Base-by-base conservation (phyloP, 768 basidiomycete genomes). In the Artomyces pyxidatus region DNA sequence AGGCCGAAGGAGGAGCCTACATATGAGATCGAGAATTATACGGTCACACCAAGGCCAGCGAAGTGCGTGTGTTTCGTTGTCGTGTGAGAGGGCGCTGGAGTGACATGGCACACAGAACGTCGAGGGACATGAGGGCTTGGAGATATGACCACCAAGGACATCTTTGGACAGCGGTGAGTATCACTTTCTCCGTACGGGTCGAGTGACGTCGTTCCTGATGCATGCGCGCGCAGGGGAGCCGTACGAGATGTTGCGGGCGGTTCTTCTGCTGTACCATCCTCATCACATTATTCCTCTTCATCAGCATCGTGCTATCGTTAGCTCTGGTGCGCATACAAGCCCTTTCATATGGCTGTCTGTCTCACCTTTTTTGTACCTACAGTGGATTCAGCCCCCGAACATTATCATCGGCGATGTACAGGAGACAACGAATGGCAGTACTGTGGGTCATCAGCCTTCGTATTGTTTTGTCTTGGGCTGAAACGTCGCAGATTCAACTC, bases 331-430 rank as follows among this genome's bases (percentile, higher is more conserved):
- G 79, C 65, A n/a, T n/a, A n/a, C n/a, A n/a, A n/a, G n/a, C n/a
- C n/a, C n/a, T n/a, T n/a, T n/a, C n/a, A n/a, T n/a, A n/a, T n/a
- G n/a, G n/a, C n/a, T n/a, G n/a, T n/a, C n/a, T 48, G 52, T 26
- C 28, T 42, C 40, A 17, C 47, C 50, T 45, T 26, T 42, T 45
- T 42, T 30, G 17, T 28, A 6, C 42, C 19, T 37, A 14, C 42
- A 91, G 88, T 92, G 84, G 83, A 73, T 85, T 43, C 76, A 80
- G 26, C 88, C 88, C 21, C 89, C 88, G 1, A 73, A 79, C 52
- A 67, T 91, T 42, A 60, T 61, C 22, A 69, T 92, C 50, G 81
- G 82, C 12, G 57, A 63, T 26, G 74, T 79, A 22, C 61, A 66
- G n/a, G 21, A n/a, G 14, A 30, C 45, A 11, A 10, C 30, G 4